Conservation (phyloP, 306 rosid genomes). For the Pyrus bretschneideri region DNA sequence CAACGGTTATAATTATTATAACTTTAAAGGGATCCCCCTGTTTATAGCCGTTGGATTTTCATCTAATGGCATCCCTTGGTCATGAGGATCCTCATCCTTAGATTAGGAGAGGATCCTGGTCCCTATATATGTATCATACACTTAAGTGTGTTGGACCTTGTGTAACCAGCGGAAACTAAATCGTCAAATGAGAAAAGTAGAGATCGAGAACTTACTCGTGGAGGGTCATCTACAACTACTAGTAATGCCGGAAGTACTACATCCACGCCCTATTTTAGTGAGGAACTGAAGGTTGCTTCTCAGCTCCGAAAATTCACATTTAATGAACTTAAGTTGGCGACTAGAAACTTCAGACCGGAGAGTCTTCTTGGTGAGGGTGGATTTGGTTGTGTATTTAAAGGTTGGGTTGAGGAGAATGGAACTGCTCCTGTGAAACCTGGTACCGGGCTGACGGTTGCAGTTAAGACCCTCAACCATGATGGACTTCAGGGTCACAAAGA, state of each 20-base stretch:
- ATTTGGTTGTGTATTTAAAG: slow-evolving; percentile 96
- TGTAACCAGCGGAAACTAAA: slow-evolving; percentile 47
- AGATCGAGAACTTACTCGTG: slow-evolving; percentile 40
- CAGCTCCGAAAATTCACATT: slow-evolving; percentile 87
- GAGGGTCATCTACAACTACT: slow-evolving; percentile 55
- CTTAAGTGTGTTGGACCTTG: slow-evolving; percentile 8
- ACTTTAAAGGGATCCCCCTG: no score
- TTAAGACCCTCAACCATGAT: slow-evolving; percentile 89
- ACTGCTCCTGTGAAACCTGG: slow-evolving; percentile 96
- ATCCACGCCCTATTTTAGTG: slow-evolving; percentile 74
- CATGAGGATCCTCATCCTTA: no score
- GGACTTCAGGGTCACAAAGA: slow-evolving; percentile 99
- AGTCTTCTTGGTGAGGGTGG: slow-evolving; percentile 99
- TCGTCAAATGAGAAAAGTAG: slow-evolving; percentile 40
- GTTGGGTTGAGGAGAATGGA: slow-evolving; percentile 97
- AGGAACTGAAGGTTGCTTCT: slow-evolving; percentile 85
- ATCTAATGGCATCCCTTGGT: no score
- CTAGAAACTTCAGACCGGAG: slow-evolving; percentile 95
- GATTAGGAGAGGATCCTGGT: no score
- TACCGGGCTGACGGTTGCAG: slow-evolving; percentile 97
- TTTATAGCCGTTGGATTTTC: no score
- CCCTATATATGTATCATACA: background rate
- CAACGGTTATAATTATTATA: no score
- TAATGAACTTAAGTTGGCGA: slow-evolving; percentile 82
- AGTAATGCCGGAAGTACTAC: slow-evolving; percentile 65